A percentile compares a stretch with the other conserved stretches of the same genome.
These are phyloP conservation scores for Exobasidium rhododendri DNA, from an alignment of 1,284 basidiomycete species.

Conservation along the genomic window DNA sequence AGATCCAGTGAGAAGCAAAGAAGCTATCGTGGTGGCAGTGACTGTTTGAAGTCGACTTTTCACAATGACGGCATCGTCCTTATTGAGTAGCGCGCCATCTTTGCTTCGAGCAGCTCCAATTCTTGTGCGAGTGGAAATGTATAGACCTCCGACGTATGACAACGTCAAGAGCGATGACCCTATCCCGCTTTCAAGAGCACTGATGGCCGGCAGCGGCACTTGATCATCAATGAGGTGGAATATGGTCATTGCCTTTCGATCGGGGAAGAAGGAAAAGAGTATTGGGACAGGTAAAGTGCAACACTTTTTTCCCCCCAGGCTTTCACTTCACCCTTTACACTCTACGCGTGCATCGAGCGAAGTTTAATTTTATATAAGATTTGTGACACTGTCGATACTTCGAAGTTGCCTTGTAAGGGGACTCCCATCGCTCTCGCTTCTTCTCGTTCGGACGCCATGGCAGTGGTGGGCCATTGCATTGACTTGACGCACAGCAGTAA, in stretches of 20 bases:
- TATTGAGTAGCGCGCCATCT: conserved; percentile 19
- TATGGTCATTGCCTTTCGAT: not conserved
- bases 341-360: too few relatives aligned
- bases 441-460: too few relatives aligned
- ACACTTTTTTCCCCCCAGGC: not conserved
- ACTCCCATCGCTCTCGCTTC: too few relatives aligned
- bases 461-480: too few relatives aligned
- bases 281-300: too few relatives aligned
- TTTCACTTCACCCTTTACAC: too few relatives aligned
- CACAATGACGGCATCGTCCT: conserved; percentile 11
- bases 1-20: conserved; percentile 8
- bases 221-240: conserved; percentile 5
- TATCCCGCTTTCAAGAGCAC: not conserved
- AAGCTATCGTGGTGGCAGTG: conserved; percentile 15
- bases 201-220: conserved; percentile 1
- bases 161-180: conserved; percentile 52
- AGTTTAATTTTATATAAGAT: too few relatives aligned
- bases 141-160: conserved; percentile 59
- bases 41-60: conserved; percentile 19
- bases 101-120: conserved; percentile 17
- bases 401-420: too few relatives aligned
- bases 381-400: too few relatives aligned
- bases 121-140: conserved; percentile 53
- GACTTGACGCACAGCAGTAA: too few relatives aligned
- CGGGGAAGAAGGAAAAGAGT: conserved; percentile 1